Conservation (phyloP, 805 yeast species). For the Metschnikowia drakensbergensis region DNA sequence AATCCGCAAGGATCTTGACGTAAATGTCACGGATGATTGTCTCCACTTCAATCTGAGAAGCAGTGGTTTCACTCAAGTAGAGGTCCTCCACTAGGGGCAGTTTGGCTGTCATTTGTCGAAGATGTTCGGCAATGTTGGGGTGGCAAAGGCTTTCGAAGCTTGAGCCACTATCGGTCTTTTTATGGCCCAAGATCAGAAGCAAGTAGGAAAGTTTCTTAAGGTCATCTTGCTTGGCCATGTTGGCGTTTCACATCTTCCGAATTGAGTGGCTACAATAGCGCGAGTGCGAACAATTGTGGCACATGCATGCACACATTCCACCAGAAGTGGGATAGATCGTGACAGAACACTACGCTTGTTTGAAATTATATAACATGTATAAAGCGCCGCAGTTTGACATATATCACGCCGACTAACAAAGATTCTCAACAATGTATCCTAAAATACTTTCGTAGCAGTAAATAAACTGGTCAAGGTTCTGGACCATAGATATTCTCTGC, state of each 20-base stretch:
- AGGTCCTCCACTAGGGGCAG: conserved; percentile 14
- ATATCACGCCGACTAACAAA: conserved; percentile 3
- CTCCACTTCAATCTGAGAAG: conserved; percentile 34
- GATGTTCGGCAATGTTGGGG: conserved; percentile 7
- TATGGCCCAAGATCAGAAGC: conserved; percentile 9
- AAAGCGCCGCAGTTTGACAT: no score
- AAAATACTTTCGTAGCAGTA: conserved; percentile 59
- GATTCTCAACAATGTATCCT: conserved; percentile 13
- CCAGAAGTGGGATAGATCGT: neutral
- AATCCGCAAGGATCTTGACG: conserved; percentile 18
- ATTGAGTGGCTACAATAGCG: conserved; percentile 2
- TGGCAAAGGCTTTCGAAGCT: conserved; percentile 16
- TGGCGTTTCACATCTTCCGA: conserved; percentile 1
- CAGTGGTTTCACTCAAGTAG: conserved; percentile 34
- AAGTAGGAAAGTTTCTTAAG: conserved; percentile 11
- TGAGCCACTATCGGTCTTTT: conserved; percentile 5
- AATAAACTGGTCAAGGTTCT: conserved; percentile 68
- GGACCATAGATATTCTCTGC: conserved; percentile 83
- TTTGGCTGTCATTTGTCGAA: conserved; percentile 11
- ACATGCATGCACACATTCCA: neutral
- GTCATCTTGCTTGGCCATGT: conserved; percentile 5
- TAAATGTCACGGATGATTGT: conserved; percentile 27
- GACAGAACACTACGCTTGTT: no score
- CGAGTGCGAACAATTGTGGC: neutral
- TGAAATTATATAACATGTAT: no score